Conservation (phyloP, 441 rosid genomes). For the Codiaeum variegatum region DNA sequence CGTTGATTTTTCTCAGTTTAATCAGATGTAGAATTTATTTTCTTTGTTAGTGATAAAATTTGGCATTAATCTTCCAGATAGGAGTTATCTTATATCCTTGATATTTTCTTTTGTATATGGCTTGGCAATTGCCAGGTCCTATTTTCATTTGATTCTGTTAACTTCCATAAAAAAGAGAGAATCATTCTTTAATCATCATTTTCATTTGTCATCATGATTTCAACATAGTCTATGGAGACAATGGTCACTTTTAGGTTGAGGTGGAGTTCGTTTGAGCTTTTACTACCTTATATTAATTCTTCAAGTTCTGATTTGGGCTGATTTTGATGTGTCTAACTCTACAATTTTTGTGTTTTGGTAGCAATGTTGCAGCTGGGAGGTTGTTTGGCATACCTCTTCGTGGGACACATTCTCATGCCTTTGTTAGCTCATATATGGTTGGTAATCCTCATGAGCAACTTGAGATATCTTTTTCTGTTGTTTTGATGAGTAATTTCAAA, state of each 20-base stretch:
- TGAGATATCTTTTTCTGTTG: background rate
- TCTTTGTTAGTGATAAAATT: background rate
- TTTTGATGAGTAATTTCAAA: background rate
- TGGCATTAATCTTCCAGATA: background rate
- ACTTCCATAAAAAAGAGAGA: background rate
- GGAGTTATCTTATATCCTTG: background rate
- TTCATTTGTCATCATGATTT: slow-evolving; percentile 2
- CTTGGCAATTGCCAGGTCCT: background rate
- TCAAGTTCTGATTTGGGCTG: slow-evolving; percentile 6
- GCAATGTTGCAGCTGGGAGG: slow-evolving; percentile 91
- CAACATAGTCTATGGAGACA: background rate
- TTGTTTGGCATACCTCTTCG: slow-evolving; percentile 87
- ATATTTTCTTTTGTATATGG: background rate
- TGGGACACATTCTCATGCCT: slow-evolving; percentile 96
- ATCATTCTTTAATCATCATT: background rate
- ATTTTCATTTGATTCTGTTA: background rate
- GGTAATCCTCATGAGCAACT: slow-evolving; percentile 19
- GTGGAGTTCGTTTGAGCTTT: background rate
- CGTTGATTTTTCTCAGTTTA: background rate
- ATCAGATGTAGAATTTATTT: background rate
- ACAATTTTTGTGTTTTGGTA: slow-evolving; percentile 30
- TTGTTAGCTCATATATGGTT: slow-evolving; percentile 95
- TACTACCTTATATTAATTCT: background rate
- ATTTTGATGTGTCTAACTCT: slow-evolving; percentile 13
- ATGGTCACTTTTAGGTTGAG: slow-evolving; percentile 2